phyloP scores from a whole-genome alignment of 1,284 basidiomycete genomes.

The Leucoagaricus sp. region DNA sequence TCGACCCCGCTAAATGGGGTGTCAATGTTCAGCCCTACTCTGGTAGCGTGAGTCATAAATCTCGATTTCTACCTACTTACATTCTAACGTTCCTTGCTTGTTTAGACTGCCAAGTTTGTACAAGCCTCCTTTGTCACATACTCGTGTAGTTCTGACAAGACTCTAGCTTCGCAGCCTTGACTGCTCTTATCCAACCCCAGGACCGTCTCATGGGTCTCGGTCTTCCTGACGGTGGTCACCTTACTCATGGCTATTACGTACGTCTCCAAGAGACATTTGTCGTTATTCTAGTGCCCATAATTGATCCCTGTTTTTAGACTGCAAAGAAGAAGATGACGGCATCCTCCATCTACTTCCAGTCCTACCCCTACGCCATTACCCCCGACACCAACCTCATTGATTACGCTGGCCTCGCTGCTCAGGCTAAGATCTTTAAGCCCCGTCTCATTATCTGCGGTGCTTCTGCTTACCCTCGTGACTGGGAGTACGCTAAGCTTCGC shows the following conservation, averaged over 20 bases:
- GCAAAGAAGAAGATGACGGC: conserved; percentile 99
- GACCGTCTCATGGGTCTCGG: conserved; percentile 99
- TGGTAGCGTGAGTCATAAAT: conserved; percentile 67
- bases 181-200: conserved; percentile 95
- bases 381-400: conserved; percentile 89
- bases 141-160: conserved; percentile 17
- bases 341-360: conserved; percentile 99
- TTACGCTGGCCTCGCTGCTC: conserved; percentile 81
- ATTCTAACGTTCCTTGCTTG: conserved; percentile 16
- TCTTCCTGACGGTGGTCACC: conserved; percentile 96
- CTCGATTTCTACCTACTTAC: background rate
- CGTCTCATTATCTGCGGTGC: conserved; percentile 97
- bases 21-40: conserved; percentile 99
- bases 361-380: conserved; percentile 92
- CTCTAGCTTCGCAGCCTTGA: conserved; percentile 92
- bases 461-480: conserved; percentile 98
- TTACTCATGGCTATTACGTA: conserved; percentile 97
- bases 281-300: conserved; percentile 52
- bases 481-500: conserved; percentile 89
- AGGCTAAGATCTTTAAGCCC: conserved; percentile 97
- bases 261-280: conserved; percentile 97
- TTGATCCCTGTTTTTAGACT: conserved; percentile 55
- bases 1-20: conserved; percentile 93
- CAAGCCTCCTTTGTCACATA: background rate
- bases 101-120: conserved; percentile 79